These are phyloP conservation scores for Geranium brycei DNA, from an alignment of 345 rosid species.

Conservation along the genomic window DNA sequence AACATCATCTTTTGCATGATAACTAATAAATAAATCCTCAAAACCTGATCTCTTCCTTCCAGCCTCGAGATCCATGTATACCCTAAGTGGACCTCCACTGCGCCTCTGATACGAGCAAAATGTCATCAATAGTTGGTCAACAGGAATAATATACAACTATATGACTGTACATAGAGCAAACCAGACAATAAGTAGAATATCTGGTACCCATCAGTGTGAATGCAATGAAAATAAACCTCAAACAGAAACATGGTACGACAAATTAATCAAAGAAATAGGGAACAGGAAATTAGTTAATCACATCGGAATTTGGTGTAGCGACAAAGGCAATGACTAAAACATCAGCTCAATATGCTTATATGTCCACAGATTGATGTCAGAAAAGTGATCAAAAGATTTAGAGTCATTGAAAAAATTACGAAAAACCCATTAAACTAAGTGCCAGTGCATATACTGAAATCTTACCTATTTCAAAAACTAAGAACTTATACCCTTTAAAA, in stretches of 20 bases:
- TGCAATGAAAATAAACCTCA: neutral
- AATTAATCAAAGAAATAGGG: neutral
- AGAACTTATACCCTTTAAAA: neutral
- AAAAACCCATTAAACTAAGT: neutral
- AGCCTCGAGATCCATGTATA: constrained; percentile 90
- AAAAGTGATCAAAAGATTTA: too few species aligned
- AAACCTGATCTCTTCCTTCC: constrained; percentile 69
- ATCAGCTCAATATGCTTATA: too few species aligned
- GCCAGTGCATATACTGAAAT: neutral
- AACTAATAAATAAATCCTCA: constrained; percentile 82
- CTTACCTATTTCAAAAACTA: neutral
- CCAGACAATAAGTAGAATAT: neutral
- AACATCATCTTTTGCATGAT: constrained; percentile 77
- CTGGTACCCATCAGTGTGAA: neutral
- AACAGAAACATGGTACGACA: neutral
- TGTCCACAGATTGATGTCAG: neutral
- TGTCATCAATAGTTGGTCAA: neutral
- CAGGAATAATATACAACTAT: constrained; percentile 6
- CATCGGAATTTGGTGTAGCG: neutral
- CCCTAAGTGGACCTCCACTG: constrained; percentile 74
- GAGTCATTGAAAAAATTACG: neutral
- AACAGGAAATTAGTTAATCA: too few species aligned
- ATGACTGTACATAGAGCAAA: neutral
- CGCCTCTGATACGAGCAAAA: constrained; percentile 35
- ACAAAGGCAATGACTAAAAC: too few species aligned